Percentiles rank a stretch among this genome's conserved stretches.
Conservation (phyloP, 1,284 basidiomycete species). For the Heterobasidion irregulare region DNA sequence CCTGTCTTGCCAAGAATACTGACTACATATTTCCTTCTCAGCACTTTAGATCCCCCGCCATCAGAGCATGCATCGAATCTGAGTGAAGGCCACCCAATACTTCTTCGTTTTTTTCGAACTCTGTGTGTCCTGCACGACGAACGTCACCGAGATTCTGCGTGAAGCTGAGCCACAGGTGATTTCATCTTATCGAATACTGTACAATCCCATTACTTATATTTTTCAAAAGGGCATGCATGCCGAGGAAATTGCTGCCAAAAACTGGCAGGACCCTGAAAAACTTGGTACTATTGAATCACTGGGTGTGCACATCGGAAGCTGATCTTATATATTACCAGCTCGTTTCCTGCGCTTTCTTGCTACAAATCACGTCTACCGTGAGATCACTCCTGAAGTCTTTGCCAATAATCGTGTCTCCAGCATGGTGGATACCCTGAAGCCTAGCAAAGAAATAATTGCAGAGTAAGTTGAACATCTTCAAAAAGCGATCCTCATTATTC, state of each 20-base stretch:
- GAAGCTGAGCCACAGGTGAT: conserved; percentile 24
- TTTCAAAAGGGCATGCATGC: conserved; percentile 17
- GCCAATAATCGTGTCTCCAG: conserved; percentile 20
- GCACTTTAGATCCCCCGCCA: background rate
- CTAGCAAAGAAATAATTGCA: conserved; percentile 4
- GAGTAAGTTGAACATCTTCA: background rate
- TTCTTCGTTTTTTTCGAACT: too few relatives aligned
- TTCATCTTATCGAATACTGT: background rate
- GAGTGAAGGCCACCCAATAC: too few relatives aligned
- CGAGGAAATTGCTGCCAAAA: conserved; percentile 15
- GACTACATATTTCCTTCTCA: background rate
- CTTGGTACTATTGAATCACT: conserved; percentile 12
- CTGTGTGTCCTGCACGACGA: conserved; percentile 5
- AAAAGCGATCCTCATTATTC: background rate
- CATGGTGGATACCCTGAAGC: conserved; percentile 19
- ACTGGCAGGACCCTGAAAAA: conserved; percentile 14
- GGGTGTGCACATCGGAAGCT: background rate
- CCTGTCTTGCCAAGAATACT: background rate
- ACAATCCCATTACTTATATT: background rate
- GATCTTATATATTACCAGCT: conserved; percentile 3
- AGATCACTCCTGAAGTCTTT: conserved; percentile 21
- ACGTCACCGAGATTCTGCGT: conserved; percentile 27
- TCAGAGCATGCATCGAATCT: background rate
- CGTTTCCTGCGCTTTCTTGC: conserved; percentile 18
- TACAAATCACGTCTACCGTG: conserved; percentile 21